phyloP scores from a whole-genome alignment of 192 early-diverging fungal species.

The Ramicandelaber brevisporus region DNA sequence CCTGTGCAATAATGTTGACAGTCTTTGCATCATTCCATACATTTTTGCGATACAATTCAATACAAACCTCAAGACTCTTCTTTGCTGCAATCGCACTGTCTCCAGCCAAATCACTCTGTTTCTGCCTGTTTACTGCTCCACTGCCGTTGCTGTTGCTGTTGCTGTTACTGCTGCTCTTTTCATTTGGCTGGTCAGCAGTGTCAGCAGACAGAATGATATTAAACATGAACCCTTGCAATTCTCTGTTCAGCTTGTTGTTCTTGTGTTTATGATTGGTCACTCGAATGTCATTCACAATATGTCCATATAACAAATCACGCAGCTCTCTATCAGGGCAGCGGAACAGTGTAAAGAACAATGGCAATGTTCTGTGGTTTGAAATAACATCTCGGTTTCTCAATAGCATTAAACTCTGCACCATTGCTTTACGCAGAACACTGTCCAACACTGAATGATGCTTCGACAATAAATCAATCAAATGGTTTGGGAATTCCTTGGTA shows the following conservation, averaged over 20 bases:
- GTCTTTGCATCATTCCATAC: constrained; percentile 98
- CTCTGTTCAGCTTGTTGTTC: constrained; percentile 96
- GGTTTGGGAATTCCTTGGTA: constrained; percentile 48
- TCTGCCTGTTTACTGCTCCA: too few relatives aligned
- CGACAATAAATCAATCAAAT: constrained; percentile 60
- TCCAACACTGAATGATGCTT: constrained; percentile 58
- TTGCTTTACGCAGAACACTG: constrained; percentile 53
- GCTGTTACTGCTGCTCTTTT: too few relatives aligned
- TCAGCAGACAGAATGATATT: constrained; percentile 63
- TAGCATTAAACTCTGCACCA: constrained; percentile 77
- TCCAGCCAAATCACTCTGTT: too few relatives aligned
- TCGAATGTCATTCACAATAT: constrained; percentile 93
- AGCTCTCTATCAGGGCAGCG: constrained; percentile 79
- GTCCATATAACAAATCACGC: constrained; percentile 63
- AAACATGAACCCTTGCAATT: constrained; percentile 94
- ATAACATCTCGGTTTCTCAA: constrained; percentile 66
- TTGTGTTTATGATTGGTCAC: constrained; percentile 72
- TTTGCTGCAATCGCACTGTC: constrained; percentile 80
- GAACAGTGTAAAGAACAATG: constrained; percentile 92
- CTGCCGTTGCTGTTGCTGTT: too few relatives aligned
- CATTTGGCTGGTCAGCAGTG: constrained; percentile 28
- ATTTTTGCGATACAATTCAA: constrained; percentile 88
- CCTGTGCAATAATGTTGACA: constrained; percentile 92
- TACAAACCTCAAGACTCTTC: constrained; percentile 88
- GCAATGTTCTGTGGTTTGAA: constrained; percentile 35